phyloP scores from a whole-genome alignment of 352 stramenopile genomes.

The Phytopythium mirpurense region DNA sequence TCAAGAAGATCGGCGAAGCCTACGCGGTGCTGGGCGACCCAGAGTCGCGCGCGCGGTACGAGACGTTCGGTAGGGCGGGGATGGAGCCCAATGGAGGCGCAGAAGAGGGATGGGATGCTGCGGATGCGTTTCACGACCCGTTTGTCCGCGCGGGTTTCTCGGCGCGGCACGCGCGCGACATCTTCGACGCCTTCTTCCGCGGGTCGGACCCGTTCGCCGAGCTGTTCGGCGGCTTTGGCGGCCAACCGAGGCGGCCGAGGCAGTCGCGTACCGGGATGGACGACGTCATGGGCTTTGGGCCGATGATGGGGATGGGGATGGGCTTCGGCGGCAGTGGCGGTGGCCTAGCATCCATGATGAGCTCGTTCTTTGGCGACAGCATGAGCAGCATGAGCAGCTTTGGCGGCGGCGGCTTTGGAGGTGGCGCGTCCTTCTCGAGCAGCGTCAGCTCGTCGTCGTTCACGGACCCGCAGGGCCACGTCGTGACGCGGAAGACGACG shows the following conservation, averaged over 20 bases:
- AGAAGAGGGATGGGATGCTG: neutral
- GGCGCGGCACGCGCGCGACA: slow-evolving; percentile 48
- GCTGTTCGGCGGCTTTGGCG: slow-evolving; percentile 30
- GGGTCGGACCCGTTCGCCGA: slow-evolving; percentile 50
- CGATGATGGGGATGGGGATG: slow-evolving; percentile 22
- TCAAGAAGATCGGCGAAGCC: slow-evolving; percentile 87
- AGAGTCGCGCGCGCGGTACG: slow-evolving; percentile 53
- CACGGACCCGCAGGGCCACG: slow-evolving; percentile 58
- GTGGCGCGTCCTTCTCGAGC: slow-evolving; percentile 33
- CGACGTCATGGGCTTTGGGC: slow-evolving; percentile 14
- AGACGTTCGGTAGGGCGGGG: slow-evolving; percentile 35
- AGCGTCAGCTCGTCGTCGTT: slow-evolving; percentile 66
- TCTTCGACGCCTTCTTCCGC: slow-evolving; percentile 73
- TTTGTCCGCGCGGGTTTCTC: slow-evolving; percentile 37
- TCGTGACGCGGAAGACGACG: slow-evolving; percentile 76
- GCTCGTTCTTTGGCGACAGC: slow-evolving; percentile 40
- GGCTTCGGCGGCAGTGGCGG: slow-evolving; percentile 22
- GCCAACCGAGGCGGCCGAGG: neutral
- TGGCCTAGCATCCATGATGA: slow-evolving; percentile 29
- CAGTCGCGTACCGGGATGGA: slow-evolving; percentile 7
- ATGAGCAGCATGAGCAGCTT: slow-evolving; percentile 13
- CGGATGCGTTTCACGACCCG: slow-evolving; percentile 7
- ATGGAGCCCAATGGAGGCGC: slow-evolving; percentile 9
- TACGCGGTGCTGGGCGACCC: slow-evolving; percentile 86
- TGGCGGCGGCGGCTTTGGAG: slow-evolving; percentile 15